Conservation (phyloP, 2,329 filamentous ascomycete genomes). For the Ambrosiella xylebori region DNA sequence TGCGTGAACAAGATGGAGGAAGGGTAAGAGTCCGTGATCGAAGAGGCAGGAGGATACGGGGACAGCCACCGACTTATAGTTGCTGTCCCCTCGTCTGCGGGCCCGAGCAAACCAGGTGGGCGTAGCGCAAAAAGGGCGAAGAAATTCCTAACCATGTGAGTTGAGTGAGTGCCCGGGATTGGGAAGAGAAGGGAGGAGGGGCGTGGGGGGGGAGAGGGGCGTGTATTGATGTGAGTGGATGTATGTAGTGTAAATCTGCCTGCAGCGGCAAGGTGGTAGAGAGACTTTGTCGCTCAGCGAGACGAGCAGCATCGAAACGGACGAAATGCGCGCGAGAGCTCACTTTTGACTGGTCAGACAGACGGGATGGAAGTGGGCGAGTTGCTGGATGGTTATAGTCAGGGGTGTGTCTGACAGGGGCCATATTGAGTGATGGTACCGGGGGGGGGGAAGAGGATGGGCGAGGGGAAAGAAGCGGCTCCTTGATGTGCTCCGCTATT, state of each 20-base stretch:
- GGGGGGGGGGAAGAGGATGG: neutral
- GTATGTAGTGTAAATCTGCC: no score
- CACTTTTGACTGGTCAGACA: neutral
- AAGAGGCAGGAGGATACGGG: conserved; percentile 2
- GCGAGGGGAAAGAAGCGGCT: neutral
- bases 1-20: neutral
- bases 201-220: no score
- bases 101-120: neutral
- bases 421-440: neutral
- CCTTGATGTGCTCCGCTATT: neutral
- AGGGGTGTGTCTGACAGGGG: neutral
- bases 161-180: neutral
- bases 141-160: neutral
- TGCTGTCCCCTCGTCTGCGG: neutral
- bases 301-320: no score
- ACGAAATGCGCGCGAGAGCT: neutral
- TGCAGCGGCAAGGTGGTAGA: no score
- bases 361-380: neutral
- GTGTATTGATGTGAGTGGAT: neutral
- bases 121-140: neutral
- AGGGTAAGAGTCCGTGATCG: neutral
- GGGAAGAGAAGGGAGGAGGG: neutral
- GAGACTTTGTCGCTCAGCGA: no score
- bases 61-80: conserved; percentile 1
- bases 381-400: neutral